Base-by-base conservation (phyloP, 2,329 filamentous ascomycete species). In the Niveomyces coronatus region DNA sequence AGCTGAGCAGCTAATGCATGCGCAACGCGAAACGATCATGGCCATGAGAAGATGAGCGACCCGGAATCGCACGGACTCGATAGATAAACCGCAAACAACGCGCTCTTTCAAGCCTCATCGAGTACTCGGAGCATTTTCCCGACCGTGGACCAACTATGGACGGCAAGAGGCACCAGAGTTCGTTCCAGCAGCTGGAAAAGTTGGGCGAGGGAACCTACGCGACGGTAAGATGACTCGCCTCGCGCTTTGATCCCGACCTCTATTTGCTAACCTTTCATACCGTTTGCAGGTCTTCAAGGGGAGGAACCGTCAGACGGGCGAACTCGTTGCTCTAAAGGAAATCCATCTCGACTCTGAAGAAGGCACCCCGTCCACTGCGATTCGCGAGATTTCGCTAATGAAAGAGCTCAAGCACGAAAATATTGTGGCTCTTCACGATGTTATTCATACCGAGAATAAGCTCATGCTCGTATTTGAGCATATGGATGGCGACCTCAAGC, bases 351-450 rank as follows among this genome's bases (percentile, higher is more conserved):
- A 98, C 62, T 94, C 85, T 35, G 91, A 98, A 68, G 91, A 98
- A 67, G 91, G 91, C 51, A 98, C 91, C 0, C 91, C 91, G 4
- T 93, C 85, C 36, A 98, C 91, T 0, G 91, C 91, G 32, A 98
- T 98, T 58, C 85, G 91, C 54, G 91, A 98, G 63, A 98, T 98
- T 53, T 95, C 88, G 2, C 73, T 98, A 41, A 96, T 98, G 91
- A 98, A 98, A 65, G 91, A 98, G 64, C 74, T 98, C 49, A 96
- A 96, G 64, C 91, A 98, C 63, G 88, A 95, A 60, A 96, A 95
- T 57, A 96, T 98, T 49, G 88, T 98, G 52, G 85, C 82, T 42
- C 79, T 98, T 5, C 86, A 96, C 71, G 91, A 98, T 70, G 91
- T 98, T 40, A 96, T 98, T 53, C 91, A 98, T 63, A 98, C 91